A percentile compares a stretch with the other conserved stretches of the same genome.
Conservation (phyloP, 1,139 yeast genomes). For the Candida sojae region DNA sequence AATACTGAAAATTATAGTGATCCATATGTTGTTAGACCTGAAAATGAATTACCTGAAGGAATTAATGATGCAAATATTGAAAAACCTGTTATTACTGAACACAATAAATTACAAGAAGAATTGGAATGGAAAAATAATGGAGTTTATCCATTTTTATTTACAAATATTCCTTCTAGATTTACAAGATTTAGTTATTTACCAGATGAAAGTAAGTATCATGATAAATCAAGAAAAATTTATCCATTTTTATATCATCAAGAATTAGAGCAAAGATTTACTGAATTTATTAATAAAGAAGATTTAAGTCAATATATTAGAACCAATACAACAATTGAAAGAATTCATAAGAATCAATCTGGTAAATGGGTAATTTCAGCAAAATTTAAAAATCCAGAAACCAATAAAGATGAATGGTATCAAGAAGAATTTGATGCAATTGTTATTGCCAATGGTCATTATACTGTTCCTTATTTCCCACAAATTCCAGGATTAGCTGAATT, state of each 20-base stretch:
- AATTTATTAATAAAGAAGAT: slow-evolving; percentile 29
- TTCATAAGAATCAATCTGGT: slow-evolving; percentile 26
- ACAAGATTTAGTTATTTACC: slow-evolving; percentile 44
- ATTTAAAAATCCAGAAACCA: slow-evolving; percentile 19
- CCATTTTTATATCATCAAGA: slow-evolving; percentile 46
- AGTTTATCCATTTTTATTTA: slow-evolving; percentile 43
- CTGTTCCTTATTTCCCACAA: slow-evolving; percentile 49
- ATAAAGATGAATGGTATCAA: slow-evolving; percentile 36
- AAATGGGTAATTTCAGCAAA: slow-evolving; percentile 49
- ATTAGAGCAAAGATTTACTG: slow-evolving; percentile 29
- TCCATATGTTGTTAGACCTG: slow-evolving; percentile 29
- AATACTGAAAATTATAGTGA: slow-evolving; percentile 28
- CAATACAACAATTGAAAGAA: slow-evolving; percentile 40
- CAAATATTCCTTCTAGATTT: slow-evolving; percentile 47
- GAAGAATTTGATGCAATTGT: slow-evolving; percentile 52
- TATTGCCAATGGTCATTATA: slow-evolving; percentile 57
- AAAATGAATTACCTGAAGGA: slow-evolving; percentile 18
- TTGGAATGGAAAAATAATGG: slow-evolving; percentile 45
- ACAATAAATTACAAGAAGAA: slow-evolving; percentile 16
- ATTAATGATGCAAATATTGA: slow-evolving; percentile 16
- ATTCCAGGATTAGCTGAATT: slow-evolving; percentile 56
- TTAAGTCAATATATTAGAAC: slow-evolving; percentile 36
- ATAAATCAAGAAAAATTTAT: slow-evolving; percentile 26
- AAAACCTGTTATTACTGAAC: slow-evolving; percentile 18
- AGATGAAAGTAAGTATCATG: slow-evolving; percentile 27